Base-by-base conservation (phyloP, 2,329 filamentous ascomycete genomes). In the Dendryphion nanum region DNA sequence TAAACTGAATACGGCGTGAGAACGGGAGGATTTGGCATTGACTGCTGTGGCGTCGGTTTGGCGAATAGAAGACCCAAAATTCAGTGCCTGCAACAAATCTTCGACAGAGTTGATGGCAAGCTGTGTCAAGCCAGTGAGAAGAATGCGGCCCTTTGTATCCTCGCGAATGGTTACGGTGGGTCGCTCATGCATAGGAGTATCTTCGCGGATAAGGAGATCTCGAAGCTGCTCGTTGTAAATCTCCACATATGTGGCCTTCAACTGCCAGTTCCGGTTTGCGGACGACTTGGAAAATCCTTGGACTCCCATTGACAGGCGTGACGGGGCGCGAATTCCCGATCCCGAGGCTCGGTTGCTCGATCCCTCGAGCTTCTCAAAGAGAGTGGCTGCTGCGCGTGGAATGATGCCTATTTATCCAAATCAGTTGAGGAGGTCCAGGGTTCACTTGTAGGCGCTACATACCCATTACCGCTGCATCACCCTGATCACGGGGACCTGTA, bases 141-240 rank as follows among this genome's bases (percentile, higher is more conserved):
- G 77, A 50, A 98, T 98, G 55, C 95, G 90, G 37, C 91, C 91
- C 67, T 95, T 95, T 18, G 82, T 79, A 61, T 98, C 93, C 69
- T 98, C 91, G 45, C 93, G 86, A 47, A 98, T 97, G 2, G 82
- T 85, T n/a, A 98, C 90, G 19, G 77, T 76, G 35, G 77, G 77
- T 43, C 93, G 82, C 58, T 97, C 91, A 45, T 76, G 70, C 5
- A 70, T 54, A 1, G 85, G 81, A 0, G 83, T 78, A 31, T 81
- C 68, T 31, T 96, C 91, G 1, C 89, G 81, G 4, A 95, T 71
- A 23, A 98, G 76, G 13, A 98, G 76, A 73, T 98, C 93, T 53
- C 93, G 83, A 19, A 97, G 75, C 59, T 94, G 86, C 68, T 98
- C 93, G 61, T 98, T 97, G 72, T 98, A 98, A 49, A 98, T 98